Percentiles rank a stretch among this genome's conserved stretches.
Conservation (phyloP, 2,329 filamentous ascomycete genomes). For the Fusarium tuaranense region DNA sequence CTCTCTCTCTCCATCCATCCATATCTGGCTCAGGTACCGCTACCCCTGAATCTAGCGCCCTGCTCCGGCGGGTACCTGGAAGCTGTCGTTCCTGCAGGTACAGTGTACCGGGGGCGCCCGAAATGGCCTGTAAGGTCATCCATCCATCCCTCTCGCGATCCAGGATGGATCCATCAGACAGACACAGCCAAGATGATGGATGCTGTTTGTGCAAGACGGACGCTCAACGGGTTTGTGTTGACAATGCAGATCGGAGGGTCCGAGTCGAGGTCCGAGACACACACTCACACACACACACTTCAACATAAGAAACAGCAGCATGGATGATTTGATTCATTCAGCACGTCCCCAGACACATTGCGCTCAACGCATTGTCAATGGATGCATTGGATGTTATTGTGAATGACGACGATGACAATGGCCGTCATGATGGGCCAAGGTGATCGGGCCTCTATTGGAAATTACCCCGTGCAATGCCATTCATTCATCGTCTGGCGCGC, state of each 20-base stretch:
- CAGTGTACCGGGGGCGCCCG: slow-evolving; percentile 19
- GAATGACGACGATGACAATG: background rate
- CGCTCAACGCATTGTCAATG: slow-evolving; percentile 6
- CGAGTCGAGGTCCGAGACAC: background rate
- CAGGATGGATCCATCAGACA: background rate
- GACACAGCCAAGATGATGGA: background rate
- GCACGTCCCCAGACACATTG: background rate
- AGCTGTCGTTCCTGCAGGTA: slow-evolving; percentile 49
- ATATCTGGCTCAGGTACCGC: slow-evolving; percentile 23
- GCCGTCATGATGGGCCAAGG: background rate
- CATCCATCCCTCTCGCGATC: background rate
- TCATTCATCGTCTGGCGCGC: background rate
- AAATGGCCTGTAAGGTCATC: background rate
- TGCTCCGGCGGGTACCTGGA: slow-evolving; percentile 33
- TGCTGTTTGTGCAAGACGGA: background rate
- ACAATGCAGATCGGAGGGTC: background rate
- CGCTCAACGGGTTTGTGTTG: background rate
- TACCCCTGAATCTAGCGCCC: slow-evolving; percentile 40
- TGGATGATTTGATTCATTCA: background rate
- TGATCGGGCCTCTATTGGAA: slow-evolving; percentile 12
- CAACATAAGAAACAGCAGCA: background rate
- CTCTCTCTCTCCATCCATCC: background rate
- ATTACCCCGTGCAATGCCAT: slow-evolving; percentile 1
- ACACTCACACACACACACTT: background rate
- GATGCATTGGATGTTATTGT: background rate